Evolutionary conservation across 495 filamentous ascomycete species (phyloP), one percentile per base, ranked within the genome.

Genomic region (Neurospora pannonica): DNA sequence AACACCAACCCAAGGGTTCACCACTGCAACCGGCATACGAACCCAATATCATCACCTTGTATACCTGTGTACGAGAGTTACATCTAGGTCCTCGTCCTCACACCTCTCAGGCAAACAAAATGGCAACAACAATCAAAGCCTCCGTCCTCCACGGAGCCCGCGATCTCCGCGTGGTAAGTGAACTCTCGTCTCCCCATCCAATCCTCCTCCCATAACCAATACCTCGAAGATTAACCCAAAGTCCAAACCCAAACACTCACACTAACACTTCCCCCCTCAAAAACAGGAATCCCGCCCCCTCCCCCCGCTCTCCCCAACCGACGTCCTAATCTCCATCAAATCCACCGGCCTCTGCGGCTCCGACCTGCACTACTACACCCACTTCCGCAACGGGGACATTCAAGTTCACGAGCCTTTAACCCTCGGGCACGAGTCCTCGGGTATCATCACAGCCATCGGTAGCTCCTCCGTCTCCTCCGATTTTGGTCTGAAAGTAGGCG

Each of bases 131-230:
- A 73, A 81, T 89, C 43, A 82, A 88, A 78, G 90, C 91, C 13
- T 92, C 92, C 13, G 89, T 94, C 71, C 87, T 94, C 48, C 88
- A 92, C 76, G 91, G 90, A 36, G 87, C 90, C 46, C 89, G 88
- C 77, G 91, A 93, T 71, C 85, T 94, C 74, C 88, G 89, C 37
- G 76, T 92, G 24, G 91, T 92, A 88, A 77, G 86, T 38, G 11
- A 69, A 4, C 40, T 38, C 38, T 13, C 13, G 62, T 71, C 28
- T 48, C 37, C 48, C 1, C 71, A 5, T 43, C 24, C 28, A 8
- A 37, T 31, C 37, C 28, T 38, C 7, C 54, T 38, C n/a, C 70
- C 5, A 34, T 13, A 2, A 54, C 46, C 54, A 34, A 31, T n/a
- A n/a, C n/a, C n/a, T n/a, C n/a, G n/a, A n/a, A n/a, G n/a, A n/a